These are phyloP conservation scores for Volvox africanus DNA, from an alignment of 139 green algal genomes.

Conservation along the genomic window DNA sequence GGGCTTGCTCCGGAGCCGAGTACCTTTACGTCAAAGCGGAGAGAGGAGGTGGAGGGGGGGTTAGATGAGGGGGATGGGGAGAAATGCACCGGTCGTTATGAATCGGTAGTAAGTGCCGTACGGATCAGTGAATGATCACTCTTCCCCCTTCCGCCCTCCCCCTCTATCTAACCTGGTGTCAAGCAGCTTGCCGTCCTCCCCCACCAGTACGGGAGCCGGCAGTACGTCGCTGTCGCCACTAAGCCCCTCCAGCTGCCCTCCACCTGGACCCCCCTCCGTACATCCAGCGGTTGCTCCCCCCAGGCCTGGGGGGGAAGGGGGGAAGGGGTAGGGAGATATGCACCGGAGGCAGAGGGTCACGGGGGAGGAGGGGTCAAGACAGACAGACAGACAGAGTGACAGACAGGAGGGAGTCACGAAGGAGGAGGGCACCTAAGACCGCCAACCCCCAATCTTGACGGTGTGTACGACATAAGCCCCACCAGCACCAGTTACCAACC, in stretches of 20 bases:
- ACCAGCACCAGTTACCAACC: no score
- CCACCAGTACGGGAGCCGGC: constrained; percentile 62
- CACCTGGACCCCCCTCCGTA: not conserved
- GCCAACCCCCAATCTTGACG: no score
- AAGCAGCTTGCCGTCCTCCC: constrained; percentile 26
- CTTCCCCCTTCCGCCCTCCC: no score
- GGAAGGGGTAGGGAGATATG: not conserved
- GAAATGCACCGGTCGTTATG: no score
- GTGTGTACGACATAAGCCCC: no score
- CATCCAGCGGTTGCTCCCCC: not conserved
- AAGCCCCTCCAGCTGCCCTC: constrained; percentile 59
- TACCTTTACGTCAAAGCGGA: not conserved
- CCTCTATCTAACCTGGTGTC: constrained; percentile 24
- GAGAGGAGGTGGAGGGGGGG: no score
- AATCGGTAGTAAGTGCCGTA: no score
- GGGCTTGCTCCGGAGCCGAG: constrained; percentile 74
- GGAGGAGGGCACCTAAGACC: not conserved
- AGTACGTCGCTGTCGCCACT: constrained; percentile 69
- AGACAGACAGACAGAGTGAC: no score
- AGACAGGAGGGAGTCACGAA: not conserved
- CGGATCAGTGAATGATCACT: no score
- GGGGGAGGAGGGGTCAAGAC: no score
- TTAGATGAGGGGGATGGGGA: no score
- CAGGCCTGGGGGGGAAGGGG: not conserved
- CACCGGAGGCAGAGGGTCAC: no score